A percentile compares a stretch with the other conserved stretches of the same genome.
Evolutionary conservation across 805 yeast species (phyloP).

Genomic region (Ogataea glucozyma): DNA sequence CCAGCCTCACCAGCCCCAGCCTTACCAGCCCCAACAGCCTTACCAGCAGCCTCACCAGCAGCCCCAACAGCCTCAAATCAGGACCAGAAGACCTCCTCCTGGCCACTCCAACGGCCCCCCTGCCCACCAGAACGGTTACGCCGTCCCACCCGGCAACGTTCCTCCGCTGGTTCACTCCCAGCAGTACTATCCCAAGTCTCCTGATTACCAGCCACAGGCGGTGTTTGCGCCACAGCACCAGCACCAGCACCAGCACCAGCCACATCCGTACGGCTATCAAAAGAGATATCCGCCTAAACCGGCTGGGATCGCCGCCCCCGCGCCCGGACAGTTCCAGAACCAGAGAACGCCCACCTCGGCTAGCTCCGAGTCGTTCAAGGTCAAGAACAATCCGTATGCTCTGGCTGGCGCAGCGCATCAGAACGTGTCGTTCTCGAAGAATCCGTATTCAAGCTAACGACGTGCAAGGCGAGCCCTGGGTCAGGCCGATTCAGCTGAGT

Average conservation of each 20-base stretch:
- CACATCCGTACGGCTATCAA: constrained; percentile 10
- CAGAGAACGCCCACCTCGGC: neutral
- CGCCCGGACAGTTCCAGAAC: neutral
- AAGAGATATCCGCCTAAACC: neutral
- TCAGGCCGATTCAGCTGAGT: too few relatives aligned
- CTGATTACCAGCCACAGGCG: constrained; percentile 5
- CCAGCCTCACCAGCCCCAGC: neutral
- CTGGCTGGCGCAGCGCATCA: constrained; percentile 27
- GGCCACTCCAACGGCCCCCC: too few relatives aligned
- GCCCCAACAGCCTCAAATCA: neutral
- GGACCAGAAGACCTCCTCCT: constrained; percentile 16
- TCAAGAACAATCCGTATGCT: constrained; percentile 17
- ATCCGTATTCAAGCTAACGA: constrained; percentile 23
- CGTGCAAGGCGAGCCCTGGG: too few relatives aligned
- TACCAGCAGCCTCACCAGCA: neutral
- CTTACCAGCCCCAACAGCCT: neutral
- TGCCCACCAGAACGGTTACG: too few relatives aligned
- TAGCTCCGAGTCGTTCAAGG: constrained; percentile 5
- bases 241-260: constrained; percentile 18
- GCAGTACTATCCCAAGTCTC: constrained; percentile 14
- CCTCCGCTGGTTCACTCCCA: constrained; percentile 15
- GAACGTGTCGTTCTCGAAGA: constrained; percentile 17
- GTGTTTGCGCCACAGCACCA: constrained; percentile 16
- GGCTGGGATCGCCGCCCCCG: neutral
- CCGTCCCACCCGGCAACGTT: too few relatives aligned